A percentile compares a stretch with the other conserved stretches of the same genome.
Conservation (phyloP, 2,329 filamentous ascomycete species). For the Byssothecium circinans region DNA sequence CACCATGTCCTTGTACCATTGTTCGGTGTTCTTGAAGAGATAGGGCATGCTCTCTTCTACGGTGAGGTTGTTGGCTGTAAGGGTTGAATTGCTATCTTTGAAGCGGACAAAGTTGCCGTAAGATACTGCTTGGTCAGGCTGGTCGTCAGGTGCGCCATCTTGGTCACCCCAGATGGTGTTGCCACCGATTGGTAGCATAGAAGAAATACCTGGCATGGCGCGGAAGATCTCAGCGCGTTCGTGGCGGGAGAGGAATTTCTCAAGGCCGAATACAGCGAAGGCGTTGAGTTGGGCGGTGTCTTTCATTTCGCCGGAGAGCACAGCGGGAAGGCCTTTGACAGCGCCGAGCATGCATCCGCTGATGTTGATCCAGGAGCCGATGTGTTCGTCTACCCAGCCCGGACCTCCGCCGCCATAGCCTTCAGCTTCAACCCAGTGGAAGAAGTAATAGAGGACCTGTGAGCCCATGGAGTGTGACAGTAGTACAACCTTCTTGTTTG, state of each 20-base stretch:
- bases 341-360: slow-evolving; percentile 97
- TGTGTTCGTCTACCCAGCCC: slow-evolving; percentile 84
- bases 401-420: slow-evolving; percentile 78
- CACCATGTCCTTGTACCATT: slow-evolving; percentile 81
- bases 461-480: slow-evolving; percentile 97
- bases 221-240: slow-evolving; percentile 93
- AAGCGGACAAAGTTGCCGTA: slow-evolving; percentile 88
- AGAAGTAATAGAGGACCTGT: slow-evolving; percentile 85
- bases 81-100: slow-evolving; percentile 59
- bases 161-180: slow-evolving; percentile 92
- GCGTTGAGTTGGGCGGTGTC: slow-evolving; percentile 96
- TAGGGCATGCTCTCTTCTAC: slow-evolving; percentile 76
- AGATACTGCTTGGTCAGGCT: slow-evolving; percentile 68
- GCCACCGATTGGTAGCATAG: slow-evolving; percentile 94
- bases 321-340: slow-evolving; percentile 83
- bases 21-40: slow-evolving; percentile 74
- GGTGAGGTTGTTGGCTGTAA: slow-evolving; percentile 69
- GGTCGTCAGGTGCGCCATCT: slow-evolving; percentile 86
- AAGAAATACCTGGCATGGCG: slow-evolving; percentile 94
- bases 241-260: slow-evolving; percentile 89
- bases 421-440: slow-evolving; percentile 78
- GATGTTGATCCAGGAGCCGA: slow-evolving; percentile 98
- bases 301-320: slow-evolving; percentile 96
- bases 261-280: slow-evolving; percentile 93
- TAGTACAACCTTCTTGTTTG: slow-evolving; percentile 77